A percentile compares a stretch with the other conserved stretches of the same genome.
phyloP scores from a whole-genome alignment of 371 early-diverging fungal genomes.

The Rhizopus microsporus region DNA sequence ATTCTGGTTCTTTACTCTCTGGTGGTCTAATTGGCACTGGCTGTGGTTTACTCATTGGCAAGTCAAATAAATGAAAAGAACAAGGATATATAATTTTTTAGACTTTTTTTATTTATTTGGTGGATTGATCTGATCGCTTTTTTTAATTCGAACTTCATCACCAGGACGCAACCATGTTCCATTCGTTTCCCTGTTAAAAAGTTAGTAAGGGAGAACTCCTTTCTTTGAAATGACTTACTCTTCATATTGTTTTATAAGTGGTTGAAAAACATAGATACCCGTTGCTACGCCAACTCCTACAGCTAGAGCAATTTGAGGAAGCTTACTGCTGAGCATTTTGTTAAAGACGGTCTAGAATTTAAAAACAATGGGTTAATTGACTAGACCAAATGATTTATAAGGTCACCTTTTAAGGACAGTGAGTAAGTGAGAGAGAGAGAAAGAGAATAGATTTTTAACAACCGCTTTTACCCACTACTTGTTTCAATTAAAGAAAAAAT shows the following conservation, averaged over 20 bases:
- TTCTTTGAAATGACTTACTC: conserved; percentile 21
- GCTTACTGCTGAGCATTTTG: conserved; percentile 22
- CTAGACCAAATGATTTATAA: too few species aligned
- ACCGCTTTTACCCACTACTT: too few species aligned
- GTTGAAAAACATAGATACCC: conserved; percentile 47
- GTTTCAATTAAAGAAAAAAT: not conserved
- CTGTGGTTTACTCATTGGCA: conserved; percentile 46
- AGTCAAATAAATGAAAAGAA: conserved; percentile 3
- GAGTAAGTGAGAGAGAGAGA: not conserved
- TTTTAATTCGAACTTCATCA: conserved; percentile 31
- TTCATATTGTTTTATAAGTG: conserved; percentile 48
- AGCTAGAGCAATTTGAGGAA: conserved; percentile 32
- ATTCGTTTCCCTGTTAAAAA: conserved; percentile 34
- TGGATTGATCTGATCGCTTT: not conserved
- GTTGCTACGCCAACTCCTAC: conserved; percentile 48
- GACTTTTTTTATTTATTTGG: conserved; percentile 6
- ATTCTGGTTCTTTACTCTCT: conserved; percentile 44
- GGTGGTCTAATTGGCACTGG: conserved; percentile 58
- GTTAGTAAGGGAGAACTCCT: not conserved
- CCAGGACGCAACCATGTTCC: conserved; percentile 50
- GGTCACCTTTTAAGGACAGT: not conserved
- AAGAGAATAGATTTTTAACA: too few species aligned
- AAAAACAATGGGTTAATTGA: too few species aligned
- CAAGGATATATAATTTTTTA: not conserved
- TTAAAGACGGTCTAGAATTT: not conserved